phyloP scores from a whole-genome alignment of 2,329 filamentous ascomycete genomes.

The Ceratocystis cubensis region DNA sequence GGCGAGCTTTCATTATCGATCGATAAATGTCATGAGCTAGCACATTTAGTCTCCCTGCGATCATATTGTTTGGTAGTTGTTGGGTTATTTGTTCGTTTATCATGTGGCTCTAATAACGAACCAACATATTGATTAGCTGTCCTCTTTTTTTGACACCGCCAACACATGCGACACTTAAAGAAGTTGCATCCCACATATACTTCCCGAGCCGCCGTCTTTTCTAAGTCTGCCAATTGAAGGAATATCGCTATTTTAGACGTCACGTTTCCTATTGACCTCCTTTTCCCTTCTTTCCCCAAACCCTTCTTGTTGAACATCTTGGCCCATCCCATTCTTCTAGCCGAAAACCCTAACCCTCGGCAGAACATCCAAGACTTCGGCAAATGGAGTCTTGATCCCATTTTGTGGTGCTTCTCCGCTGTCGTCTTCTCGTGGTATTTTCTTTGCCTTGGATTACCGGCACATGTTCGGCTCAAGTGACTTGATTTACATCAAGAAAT shows the following conservation, averaged over 20 bases:
- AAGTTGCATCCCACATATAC: neutral
- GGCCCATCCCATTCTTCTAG: neutral
- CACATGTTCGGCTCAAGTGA: neutral
- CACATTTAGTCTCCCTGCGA: neutral
- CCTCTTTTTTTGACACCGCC: neutral
- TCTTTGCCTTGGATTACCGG: neutral
- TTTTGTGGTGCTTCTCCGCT: neutral
- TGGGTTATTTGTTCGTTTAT: neutral
- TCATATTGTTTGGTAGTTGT: neutral
- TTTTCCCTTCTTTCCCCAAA: neutral
- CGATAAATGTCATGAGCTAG: neutral
- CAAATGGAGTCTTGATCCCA: neutral
- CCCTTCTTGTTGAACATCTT: neutral
- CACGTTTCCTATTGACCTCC: neutral
- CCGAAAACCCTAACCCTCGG: conserved; percentile 11
- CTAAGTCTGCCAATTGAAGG: neutral
- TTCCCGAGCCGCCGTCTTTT: neutral
- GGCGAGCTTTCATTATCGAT: neutral
- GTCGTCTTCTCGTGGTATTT: neutral
- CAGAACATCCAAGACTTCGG: neutral
- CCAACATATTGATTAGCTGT: neutral
- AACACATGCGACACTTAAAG: neutral
- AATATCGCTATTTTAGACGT: neutral
- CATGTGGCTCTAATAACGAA: too few species aligned
- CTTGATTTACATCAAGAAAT: neutral